A percentile compares a stretch with the other conserved stretches of the same genome.
Conservation (phyloP, 306 rosid species). For the Medicago arabica region DNA sequence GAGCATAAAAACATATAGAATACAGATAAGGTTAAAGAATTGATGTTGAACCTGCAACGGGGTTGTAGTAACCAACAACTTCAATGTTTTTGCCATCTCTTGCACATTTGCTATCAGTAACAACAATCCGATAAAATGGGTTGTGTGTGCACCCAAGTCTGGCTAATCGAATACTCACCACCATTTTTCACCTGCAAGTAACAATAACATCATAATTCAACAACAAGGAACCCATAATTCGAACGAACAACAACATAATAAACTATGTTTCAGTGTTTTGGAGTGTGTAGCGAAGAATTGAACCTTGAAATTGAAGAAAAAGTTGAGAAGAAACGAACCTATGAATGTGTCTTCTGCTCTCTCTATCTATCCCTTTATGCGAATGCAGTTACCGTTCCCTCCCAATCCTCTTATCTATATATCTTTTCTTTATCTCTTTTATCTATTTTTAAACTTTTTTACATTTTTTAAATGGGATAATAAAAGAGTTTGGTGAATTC, state of each 20-base stretch:
- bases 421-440: not conserved
- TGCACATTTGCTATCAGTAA: slow-evolving; percentile 76
- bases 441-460: no score
- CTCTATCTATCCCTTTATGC: not conserved
- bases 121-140: slow-evolving; percentile 87
- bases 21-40: not conserved
- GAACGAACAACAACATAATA: not conserved
- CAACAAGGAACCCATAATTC: not conserved
- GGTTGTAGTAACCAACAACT: slow-evolving; percentile 82
- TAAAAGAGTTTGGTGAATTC: no score
- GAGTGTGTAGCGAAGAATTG: not conserved
- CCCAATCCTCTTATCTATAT: slow-evolving; percentile 18
- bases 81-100: slow-evolving; percentile 90
- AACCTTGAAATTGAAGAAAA: not conserved
- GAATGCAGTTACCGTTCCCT: slow-evolving; percentile 5
- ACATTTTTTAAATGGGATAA: no score
- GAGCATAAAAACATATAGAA: not conserved
- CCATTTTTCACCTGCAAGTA: slow-evolving; percentile 51
- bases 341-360: not conserved
- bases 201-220: not conserved
- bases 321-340: slow-evolving; percentile 1
- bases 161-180: slow-evolving; percentile 82
- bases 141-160: slow-evolving; percentile 82
- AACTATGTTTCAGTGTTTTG: not conserved
- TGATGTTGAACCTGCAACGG: slow-evolving; percentile 64